Evolutionary conservation across 148 eudicot genomes (phyloP), one percentile per base, ranked within the genome.

Genomic region (Heliamphora exappendiculata): DNA sequence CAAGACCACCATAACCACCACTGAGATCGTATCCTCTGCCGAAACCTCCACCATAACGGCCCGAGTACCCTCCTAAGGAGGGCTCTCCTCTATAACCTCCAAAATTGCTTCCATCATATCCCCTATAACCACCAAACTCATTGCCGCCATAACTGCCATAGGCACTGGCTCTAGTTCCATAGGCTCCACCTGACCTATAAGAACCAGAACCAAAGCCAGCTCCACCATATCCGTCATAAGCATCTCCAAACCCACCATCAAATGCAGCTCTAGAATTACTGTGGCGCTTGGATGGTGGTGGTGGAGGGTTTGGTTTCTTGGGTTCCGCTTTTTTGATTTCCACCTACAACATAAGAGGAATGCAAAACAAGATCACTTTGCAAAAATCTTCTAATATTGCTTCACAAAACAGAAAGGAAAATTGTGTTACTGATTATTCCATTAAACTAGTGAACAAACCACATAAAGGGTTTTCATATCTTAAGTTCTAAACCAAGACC

Each of bases 251-350:
- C 7, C 87, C 84, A 45, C 88, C 86, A 69, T 82, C 85, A 70
- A 79, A 84, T 24, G 83, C 78, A 66, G 85, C 54, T 63, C 82
- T 82, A n/a, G 91, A 76, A 47, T 84, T 85, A 51, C 70, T 79
- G 42, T 81, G 81, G 62, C 82, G 85, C 51, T 73, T 81, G 55
- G 87, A 75, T 4, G 85, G 75, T 14, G 67, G 74, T 29, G 86
- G 82, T 36, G 86, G 82, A 29, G 85, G 79, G 54, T 84, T 86
- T n/a, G 89, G 84, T 53, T 88, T 88, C 85, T 86, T 88, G 34
- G 91, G 91, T 66, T 84, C 91, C 7, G 91, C 91, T 72, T 86
- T 88, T 84, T 88, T 88, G 44, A 88, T 83, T 75, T 88, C 89
- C 76, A 88, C 89, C 91, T 88, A 81, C 81, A 75, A 78, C 77